Evolutionary conservation across 2,329 filamentous ascomycete species (phyloP).

Genomic region (Aspergillus fumigatus): DNA sequence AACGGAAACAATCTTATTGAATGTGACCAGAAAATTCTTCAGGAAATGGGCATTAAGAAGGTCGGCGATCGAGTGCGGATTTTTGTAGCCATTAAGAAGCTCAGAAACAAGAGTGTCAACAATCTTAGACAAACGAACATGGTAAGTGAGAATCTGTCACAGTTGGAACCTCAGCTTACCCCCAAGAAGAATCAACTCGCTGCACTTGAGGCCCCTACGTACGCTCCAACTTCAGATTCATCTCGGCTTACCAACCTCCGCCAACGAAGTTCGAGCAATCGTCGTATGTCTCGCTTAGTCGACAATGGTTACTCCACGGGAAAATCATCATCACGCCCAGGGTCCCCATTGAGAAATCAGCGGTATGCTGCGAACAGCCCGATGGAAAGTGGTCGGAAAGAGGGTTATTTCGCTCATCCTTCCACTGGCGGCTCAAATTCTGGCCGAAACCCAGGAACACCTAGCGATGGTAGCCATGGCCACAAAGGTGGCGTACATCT

Average conservation of each 20-base stretch:
- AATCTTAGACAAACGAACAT: slow-evolving; percentile 80
- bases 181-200: slow-evolving; percentile 71
- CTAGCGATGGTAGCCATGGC: slow-evolving; percentile 59
- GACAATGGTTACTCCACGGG: slow-evolving; percentile 42
- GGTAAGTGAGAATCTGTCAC: slow-evolving; percentile 49
- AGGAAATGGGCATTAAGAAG: slow-evolving; percentile 98
- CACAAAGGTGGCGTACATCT: slow-evolving; percentile 65
- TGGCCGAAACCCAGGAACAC: slow-evolving; percentile 55
- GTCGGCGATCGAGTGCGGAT: slow-evolving; percentile 93
- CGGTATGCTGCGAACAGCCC: slow-evolving; percentile 60
- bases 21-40: slow-evolving; percentile 92
- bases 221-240: slow-evolving; percentile 56
- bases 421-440: slow-evolving; percentile 51
- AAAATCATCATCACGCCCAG: slow-evolving; percentile 63
- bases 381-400: slow-evolving; percentile 49
- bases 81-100: slow-evolving; percentile 77
- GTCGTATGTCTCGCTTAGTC: slow-evolving; percentile 55
- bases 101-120: slow-evolving; percentile 70
- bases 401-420: slow-evolving; percentile 53
- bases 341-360: slow-evolving; percentile 62
- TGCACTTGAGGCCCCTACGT: slow-evolving; percentile 63
- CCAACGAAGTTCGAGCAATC: slow-evolving; percentile 50
- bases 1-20: slow-evolving; percentile 95
- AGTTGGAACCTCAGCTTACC: slow-evolving; percentile 12
- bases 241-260: slow-evolving; percentile 58